Base-by-base conservation (phyloP, 139 green algal genomes). In the Volvox reticuliferus region DNA sequence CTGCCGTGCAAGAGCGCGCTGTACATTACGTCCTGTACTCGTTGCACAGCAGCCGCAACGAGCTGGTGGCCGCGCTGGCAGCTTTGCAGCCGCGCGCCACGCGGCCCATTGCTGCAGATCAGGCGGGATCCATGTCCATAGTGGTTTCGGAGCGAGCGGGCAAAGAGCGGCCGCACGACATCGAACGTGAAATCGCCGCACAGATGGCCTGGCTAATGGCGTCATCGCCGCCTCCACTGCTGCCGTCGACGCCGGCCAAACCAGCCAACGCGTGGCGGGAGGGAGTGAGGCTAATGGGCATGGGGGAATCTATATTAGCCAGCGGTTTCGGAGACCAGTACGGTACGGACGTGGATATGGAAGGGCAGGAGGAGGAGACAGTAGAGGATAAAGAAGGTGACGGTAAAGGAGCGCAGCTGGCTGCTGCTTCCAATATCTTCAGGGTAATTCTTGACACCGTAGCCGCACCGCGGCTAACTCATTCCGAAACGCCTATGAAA, bases 41-140 rank as follows among this genome's bases (percentile, higher is more conserved):
- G 1, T 12, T 18, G 2, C 85, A 89, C 85, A 83, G 69, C 69
- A 89, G 85, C 44, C 69, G 85, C n/a, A 30, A 22, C 2, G 85
- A 89, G 85, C 85, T 89, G 44, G 85, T 61, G 44, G 85, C 69
- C 19, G 85, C 69, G 71, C 85, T 89, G 28, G 36, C 18, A 6
- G 85, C 30, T 44, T 71, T 89, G 36, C 85, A 50, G 44, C 85
- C 85, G 0, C 85, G 85, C n/a, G 85, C 85, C 28, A 61, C 30
- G n/a, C n/a, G 44, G 18, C 85, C 85, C n/a, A 89, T 82, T 21
- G n/a, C 21, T 2, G 21, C 22, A 6, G 83, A 88, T 16, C 65
- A 80, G 83, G 83, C 75, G 62, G 80, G 80, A 12, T 65, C n/a
- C 80, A 65, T 86, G 80, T 55, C 80, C 2, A 61, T 61, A 12